Percentiles rank a stretch among this genome's conserved stretches.
phyloP scores from a whole-genome alignment of 1,284 basidiomycete genomes.

The Gomphus bonarii region DNA sequence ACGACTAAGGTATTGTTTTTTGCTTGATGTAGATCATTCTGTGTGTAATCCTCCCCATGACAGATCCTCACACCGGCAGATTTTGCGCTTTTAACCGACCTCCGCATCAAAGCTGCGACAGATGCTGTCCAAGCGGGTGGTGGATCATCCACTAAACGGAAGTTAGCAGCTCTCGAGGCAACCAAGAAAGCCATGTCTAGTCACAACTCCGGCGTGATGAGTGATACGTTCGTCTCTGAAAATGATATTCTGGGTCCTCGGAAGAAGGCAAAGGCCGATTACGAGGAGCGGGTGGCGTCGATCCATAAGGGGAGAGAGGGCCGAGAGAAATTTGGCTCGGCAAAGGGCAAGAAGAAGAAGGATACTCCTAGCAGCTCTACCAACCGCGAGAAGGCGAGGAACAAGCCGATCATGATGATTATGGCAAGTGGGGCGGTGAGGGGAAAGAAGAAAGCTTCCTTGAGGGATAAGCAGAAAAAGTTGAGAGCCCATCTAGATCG shows the following conservation, averaged over 20 bases:
- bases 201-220: constrained; percentile 24
- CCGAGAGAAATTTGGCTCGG: constrained; percentile 87
- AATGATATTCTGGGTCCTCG: constrained; percentile 87
- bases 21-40: constrained; percentile 8
- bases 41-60: neutral
- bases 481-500: constrained; percentile 63
- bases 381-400: constrained; percentile 82
- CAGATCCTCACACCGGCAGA: constrained; percentile 97
- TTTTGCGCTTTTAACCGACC: constrained; percentile 87
- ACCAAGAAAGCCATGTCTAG: constrained; percentile 42
- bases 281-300: constrained; percentile 88
- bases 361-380: constrained; percentile 72
- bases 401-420: constrained; percentile 94
- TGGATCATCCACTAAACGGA: constrained; percentile 72
- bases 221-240: constrained; percentile 73
- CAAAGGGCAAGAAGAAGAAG: constrained; percentile 85
- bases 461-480: constrained; percentile 79
- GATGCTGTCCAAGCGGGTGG: constrained; percentile 64
- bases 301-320: constrained; percentile 93
- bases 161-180: constrained; percentile 70
- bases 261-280: constrained; percentile 91
- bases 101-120: constrained; percentile 76
- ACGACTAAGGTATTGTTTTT: constrained; percentile 57
- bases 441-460: constrained; percentile 80
- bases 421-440: constrained; percentile 63